Evolutionary conservation across 768 basidiomycete genomes (phyloP).

Genomic region (Butyriboletus loyo): DNA sequence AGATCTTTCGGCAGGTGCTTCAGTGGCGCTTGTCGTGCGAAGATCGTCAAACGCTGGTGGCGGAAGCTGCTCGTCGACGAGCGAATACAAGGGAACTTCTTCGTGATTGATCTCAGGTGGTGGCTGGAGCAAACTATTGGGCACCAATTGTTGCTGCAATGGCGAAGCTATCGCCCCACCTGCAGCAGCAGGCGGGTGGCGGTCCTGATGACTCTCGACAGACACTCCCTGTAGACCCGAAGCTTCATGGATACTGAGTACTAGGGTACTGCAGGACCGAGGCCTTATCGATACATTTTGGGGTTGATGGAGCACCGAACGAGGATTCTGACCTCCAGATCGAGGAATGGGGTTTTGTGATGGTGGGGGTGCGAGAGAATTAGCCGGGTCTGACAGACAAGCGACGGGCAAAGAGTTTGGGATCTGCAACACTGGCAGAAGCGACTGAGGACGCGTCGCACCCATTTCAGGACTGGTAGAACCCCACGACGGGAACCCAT

Average conservation of each 20-base stretch:
- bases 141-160: background rate
- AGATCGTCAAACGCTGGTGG: constrained; percentile 26
- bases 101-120: constrained; percentile 11
- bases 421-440: background rate
- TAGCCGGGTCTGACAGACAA: background rate
- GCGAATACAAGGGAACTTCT: constrained; percentile 20
- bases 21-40: background rate
- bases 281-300: background rate
- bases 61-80: constrained; percentile 23
- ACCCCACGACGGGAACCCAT: constrained; percentile 2
- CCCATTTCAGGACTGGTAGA: background rate
- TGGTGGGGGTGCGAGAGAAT: background rate
- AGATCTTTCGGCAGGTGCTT: background rate
- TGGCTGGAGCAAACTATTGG: background rate
- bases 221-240: background rate
- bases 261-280: background rate
- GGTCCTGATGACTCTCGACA: background rate
- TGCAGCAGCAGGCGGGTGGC: background rate
- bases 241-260: background rate
- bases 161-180: background rate
- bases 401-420: background rate
- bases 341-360: background rate
- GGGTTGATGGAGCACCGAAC: background rate
- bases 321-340: background rate
- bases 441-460: background rate